Conservation (phyloP, 805 yeast genomes). For the Yarrowia bubula region DNA sequence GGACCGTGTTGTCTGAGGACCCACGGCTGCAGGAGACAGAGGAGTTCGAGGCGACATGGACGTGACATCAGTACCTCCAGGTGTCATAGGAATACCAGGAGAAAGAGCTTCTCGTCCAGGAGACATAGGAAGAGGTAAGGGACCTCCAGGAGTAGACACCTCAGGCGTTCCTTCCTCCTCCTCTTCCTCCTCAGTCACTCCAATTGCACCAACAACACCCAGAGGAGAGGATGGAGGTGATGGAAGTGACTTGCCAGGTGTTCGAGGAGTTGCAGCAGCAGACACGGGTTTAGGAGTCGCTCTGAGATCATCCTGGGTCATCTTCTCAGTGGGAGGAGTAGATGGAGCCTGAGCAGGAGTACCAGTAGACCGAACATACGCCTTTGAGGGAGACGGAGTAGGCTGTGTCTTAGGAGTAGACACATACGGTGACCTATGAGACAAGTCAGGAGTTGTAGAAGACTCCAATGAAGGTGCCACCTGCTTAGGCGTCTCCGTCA, state of each 20-base stretch:
- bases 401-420: no score
- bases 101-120: neutral
- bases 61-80: neutral
- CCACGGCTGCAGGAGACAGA: neutral
- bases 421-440: no score
- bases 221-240: conserved; percentile 9
- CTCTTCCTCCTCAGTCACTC: neutral
- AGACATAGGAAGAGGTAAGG: neutral
- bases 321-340: neutral
- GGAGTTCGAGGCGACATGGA: conserved; percentile 5
- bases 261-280: neutral
- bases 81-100: neutral
- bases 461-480: no score
- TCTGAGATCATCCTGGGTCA: neutral
- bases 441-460: no score
- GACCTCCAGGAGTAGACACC: neutral
- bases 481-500: no score
- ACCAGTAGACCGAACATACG: no score
- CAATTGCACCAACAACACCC: neutral
- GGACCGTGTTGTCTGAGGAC: neutral
- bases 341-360: neutral
- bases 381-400: no score
- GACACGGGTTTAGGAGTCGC: neutral
- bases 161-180: neutral
- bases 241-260: conserved; percentile 9